Evolutionary conservation across 164 flowering plant genomes (phyloP), one percentile per base, ranked within the genome.

Genomic region (Berberis vulgaris): DNA sequence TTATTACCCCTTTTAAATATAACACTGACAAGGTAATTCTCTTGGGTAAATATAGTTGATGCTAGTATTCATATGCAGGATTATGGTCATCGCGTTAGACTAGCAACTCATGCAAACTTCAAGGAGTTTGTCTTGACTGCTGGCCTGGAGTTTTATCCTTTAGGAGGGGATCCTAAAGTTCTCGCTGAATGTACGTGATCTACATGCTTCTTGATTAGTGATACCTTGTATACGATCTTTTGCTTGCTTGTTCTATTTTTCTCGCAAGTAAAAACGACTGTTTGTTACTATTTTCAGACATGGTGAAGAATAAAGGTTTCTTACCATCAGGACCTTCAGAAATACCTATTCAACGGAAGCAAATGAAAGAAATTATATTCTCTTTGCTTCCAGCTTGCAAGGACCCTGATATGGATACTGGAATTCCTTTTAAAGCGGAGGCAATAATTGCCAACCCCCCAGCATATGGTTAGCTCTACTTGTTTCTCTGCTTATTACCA

Each of bases 381-480:
- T 95, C 98, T 59, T 77, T 95, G 66, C 86, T 84, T 69, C 81
- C 97, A 66, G 97, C 99, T 41, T 95, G 99, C 83, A 86, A 68
- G 61, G 92, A 89, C 0, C 87, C 94, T 65, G 97, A 95, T 76
- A 47, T 73, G 13, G 96, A 89, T 72, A 76, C 99, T 65, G 86
- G 86, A 12, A 76, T 95, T 73, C 83, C 92, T 67, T 95, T 95
- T 67, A 89, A 80, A 72, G 98, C 97, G 13, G 96, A 95, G 70
- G 98, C 99, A 49, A 91, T 95, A 65, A 95, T 95, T 69, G 94
- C 99, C 65, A 95, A 95, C 75, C 99, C 99, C 47, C 97, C 97
- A 57, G 96, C 97, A 62, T 95, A 95, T 76, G 99, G 99, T 94
- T 50, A 78, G 26, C 26, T 26, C 26, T 26, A 26, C 26, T 26